phyloP scores from a whole-genome alignment of 2,329 filamentous ascomycete genomes.

The Furcasterigmium furcatum region DNA sequence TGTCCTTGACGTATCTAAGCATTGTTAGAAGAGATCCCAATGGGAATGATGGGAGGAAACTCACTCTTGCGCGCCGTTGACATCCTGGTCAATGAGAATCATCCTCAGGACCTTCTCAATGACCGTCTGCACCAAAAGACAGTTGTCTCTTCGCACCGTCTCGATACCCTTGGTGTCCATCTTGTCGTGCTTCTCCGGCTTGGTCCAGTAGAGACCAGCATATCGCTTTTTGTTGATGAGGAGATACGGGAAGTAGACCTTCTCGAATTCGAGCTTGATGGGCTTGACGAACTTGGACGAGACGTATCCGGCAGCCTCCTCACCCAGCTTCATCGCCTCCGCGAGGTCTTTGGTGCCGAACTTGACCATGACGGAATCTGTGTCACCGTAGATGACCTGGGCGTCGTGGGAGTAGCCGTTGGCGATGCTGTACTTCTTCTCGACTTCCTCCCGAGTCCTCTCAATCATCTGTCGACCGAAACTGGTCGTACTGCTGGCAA shows the following conservation, averaged over 20 bases:
- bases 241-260: constrained; percentile 96
- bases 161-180: constrained; percentile 99
- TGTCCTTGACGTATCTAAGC: constrained; percentile 87
- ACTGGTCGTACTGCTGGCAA: constrained; percentile 94
- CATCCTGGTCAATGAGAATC: constrained; percentile 90
- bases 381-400: constrained; percentile 97
- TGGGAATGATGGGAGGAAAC: constrained; percentile 26
- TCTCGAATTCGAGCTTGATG: constrained; percentile 99
- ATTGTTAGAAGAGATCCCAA: constrained; percentile 7
- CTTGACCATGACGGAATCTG: constrained; percentile 99
- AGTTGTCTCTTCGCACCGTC: constrained; percentile 96
- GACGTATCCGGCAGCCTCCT: constrained; percentile 85
- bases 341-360: constrained; percentile 86
- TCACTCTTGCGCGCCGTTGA: constrained; percentile 89
- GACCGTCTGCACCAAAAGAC: constrained; percentile 89
- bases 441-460: constrained; percentile 94
- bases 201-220: constrained; percentile 96
- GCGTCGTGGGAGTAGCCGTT: constrained; percentile 95
- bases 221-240: constrained; percentile 99
- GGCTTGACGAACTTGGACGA: constrained; percentile 92
- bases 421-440: constrained; percentile 81
- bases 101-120: constrained; percentile 96
- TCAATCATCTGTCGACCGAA: constrained; percentile 99
- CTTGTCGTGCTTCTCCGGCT: constrained; percentile 92
- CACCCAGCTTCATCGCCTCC: constrained; percentile 91